Evolutionary conservation across 2,329 filamentous ascomycete genomes (phyloP).

Genomic region (Coleophoma eucalyptorum): DNA sequence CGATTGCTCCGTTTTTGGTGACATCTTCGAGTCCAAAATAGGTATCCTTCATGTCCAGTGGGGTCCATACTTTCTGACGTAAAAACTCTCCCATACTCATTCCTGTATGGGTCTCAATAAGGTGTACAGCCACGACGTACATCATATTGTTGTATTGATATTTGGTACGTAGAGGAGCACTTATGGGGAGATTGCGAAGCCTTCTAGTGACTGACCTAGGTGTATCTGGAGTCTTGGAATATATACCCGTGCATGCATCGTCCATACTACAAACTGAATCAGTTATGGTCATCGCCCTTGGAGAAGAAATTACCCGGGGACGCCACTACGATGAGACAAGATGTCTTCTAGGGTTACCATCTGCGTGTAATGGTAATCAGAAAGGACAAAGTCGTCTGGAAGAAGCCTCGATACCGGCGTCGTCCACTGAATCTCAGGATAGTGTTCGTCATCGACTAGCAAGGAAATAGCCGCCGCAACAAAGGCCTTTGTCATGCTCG

Average conservation of each 20-base stretch:
- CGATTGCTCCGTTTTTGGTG: neutral
- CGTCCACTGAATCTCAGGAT: conserved; percentile 30
- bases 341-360: conserved; percentile 50
- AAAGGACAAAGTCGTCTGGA: conserved; percentile 47
- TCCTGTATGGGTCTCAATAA: conserved; percentile 38
- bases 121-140: conserved; percentile 38
- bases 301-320: conserved; percentile 26
- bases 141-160: conserved; percentile 48
- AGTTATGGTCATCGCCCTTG: neutral
- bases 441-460: conserved; percentile 37
- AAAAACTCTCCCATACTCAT: conserved; percentile 35
- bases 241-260: conserved; percentile 30
- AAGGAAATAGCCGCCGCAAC: conserved; percentile 44
- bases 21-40: conserved; percentile 17
- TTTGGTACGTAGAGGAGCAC: conserved; percentile 35
- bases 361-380: conserved; percentile 38
- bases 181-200: conserved; percentile 39
- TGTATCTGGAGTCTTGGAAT: conserved; percentile 25
- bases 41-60: conserved; percentile 40
- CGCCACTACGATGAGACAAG: conserved; percentile 45
- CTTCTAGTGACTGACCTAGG: conserved; percentile 30
- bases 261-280: conserved; percentile 20
- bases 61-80: conserved; percentile 34
- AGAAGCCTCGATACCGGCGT: conserved; percentile 43
- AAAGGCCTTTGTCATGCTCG: conserved; percentile 51